phyloP scores from a whole-genome alignment of 2,329 filamentous ascomycete species.

The Microdochium bolleyi region DNA sequence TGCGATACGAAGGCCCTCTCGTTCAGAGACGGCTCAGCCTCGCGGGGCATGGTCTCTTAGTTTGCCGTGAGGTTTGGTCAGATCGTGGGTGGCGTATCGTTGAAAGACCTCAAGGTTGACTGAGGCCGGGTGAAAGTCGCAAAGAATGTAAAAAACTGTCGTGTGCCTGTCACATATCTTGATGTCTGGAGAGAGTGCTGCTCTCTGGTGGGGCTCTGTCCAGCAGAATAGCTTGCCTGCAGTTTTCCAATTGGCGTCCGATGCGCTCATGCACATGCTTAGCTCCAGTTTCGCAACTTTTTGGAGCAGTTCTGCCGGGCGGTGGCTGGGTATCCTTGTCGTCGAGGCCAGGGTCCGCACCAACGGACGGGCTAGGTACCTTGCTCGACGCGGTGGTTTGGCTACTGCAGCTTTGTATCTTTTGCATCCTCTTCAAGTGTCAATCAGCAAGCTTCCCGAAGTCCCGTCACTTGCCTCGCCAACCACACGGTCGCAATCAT shows the following conservation, averaged over 20 bases:
- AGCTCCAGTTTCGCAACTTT: conserved; percentile 4
- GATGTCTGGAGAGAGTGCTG: conserved; percentile 5
- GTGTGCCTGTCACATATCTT: neutral
- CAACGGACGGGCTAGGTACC: neutral
- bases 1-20: conserved; percentile 81
- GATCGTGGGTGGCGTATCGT: neutral
- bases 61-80: neutral
- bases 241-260: neutral
- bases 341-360: conserved; percentile 2
- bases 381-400: neutral
- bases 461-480: neutral
- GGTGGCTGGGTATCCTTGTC: conserved; percentile 24
- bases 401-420: conserved; percentile 5
- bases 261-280: neutral
- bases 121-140: too few species aligned
- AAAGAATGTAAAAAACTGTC: neutral
- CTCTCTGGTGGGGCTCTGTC: conserved; percentile 12
- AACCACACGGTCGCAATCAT: neutral
- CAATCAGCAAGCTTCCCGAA: neutral
- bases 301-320: conserved; percentile 39
- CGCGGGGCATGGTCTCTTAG: conserved; percentile 67
- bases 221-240: neutral
- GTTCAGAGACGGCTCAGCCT: conserved; percentile 82
- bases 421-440: neutral
- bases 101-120: too few species aligned